These are phyloP conservation scores for Pythium coloratum DNA, from an alignment of 352 stramenopile genomes.

Conservation along the genomic window DNA sequence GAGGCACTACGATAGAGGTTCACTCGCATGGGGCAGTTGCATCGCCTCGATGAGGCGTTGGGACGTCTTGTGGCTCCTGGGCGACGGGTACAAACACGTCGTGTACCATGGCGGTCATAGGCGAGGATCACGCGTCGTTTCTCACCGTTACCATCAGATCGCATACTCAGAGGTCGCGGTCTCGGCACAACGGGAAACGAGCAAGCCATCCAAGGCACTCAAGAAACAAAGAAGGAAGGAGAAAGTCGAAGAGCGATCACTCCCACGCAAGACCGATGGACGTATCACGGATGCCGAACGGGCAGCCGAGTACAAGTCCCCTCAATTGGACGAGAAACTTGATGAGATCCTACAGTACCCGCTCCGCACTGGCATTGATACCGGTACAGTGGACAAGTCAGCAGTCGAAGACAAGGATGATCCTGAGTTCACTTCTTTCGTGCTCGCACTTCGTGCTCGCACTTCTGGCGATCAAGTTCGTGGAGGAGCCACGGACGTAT, in stretches of 20 bases:
- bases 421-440: no score
- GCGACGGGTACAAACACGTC: no score
- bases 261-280: conserved; percentile 5
- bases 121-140: no score
- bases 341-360: conserved; percentile 10
- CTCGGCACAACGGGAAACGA: conserved; percentile 4
- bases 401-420: no score
- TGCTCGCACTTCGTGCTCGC: no score
- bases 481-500: conserved; percentile 15
- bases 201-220: conserved; percentile 1
- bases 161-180: conserved; percentile 19
- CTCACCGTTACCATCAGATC: no score
- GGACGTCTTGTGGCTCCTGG: no score
- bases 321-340: conserved; percentile 12
- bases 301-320: conserved; percentile 5
- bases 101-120: no score
- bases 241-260: neutral
- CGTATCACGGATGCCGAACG: conserved; percentile 3
- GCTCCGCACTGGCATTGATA: conserved; percentile 8
- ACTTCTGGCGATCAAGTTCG: conserved; percentile 13
- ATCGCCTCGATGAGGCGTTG: no score
- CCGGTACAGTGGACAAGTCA: neutral
- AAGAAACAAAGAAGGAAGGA: conserved; percentile 2
- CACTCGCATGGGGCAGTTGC: neutral
- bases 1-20: neutral